These are phyloP conservation scores for Anthracocystis panici-leucophaei DNA, from an alignment of 1,284 basidiomycete genomes.

Conservation along the genomic window DNA sequence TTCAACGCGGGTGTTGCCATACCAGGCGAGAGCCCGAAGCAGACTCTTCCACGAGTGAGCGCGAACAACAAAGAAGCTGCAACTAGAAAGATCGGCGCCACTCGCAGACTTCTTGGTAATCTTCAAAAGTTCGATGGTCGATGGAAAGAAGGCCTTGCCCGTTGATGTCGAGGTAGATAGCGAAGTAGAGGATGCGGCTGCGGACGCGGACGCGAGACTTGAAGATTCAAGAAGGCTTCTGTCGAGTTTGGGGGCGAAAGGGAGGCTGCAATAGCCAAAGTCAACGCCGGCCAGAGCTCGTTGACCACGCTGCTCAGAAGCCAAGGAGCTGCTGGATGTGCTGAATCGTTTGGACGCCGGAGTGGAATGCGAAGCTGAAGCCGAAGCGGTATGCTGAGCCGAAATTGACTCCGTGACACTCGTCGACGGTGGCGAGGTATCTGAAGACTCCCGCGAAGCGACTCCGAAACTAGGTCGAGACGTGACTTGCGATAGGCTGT, in stretches of 20 bases:
- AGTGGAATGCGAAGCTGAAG: conserved; percentile 11
- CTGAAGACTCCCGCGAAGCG: neutral
- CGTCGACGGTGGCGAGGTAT: conserved; percentile 2
- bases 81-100: neutral
- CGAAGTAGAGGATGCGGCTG: conserved; percentile 4
- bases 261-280: conserved; percentile 48
- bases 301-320: conserved; percentile 26
- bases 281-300: conserved; percentile 52
- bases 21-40: conserved; percentile 59
- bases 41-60: conserved; percentile 58
- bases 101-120: neutral
- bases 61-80: conserved; percentile 51
- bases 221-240: conserved; percentile 14
- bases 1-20: conserved; percentile 57
- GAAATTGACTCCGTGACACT: conserved; percentile 7
- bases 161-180: conserved; percentile 6
- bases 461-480: conserved; percentile 2
- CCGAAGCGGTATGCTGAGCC: neutral
- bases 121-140: conserved; percentile 33
- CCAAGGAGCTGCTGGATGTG: conserved; percentile 4
- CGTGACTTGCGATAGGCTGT: conserved; percentile 11
- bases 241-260: conserved; percentile 48
- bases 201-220: conserved; percentile 6
- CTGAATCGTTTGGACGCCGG: conserved; percentile 18
- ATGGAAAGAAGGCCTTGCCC: conserved; percentile 40